These are phyloP conservation scores for Penicillium canescens DNA, from an alignment of 495 filamentous ascomycete species.

Conservation along the genomic window DNA sequence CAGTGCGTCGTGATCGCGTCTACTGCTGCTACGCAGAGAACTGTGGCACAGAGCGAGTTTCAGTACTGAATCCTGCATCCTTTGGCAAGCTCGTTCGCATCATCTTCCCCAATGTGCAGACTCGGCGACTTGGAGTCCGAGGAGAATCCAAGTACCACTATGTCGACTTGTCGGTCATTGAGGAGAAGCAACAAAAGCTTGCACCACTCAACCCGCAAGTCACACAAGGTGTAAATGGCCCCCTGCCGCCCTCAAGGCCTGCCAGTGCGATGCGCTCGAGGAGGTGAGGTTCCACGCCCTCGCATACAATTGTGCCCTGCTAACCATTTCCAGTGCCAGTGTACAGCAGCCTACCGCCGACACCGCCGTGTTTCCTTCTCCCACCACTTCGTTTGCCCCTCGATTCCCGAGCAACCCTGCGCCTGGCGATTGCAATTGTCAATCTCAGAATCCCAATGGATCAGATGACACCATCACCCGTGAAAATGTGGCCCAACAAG, in stretches of 20 bases:
- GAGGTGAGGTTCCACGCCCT: constrained; percentile 27
- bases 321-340: constrained; percentile 32
- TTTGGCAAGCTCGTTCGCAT: constrained; percentile 97
- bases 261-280: constrained; percentile 33
- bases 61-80: constrained; percentile 90
- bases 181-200: constrained; percentile 48
- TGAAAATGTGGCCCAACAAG: constrained; percentile 44
- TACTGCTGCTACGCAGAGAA: constrained; percentile 90
- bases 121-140: constrained; percentile 84
- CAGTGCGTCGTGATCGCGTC: constrained; percentile 88
- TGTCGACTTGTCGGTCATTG: constrained; percentile 74
- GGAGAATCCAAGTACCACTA: constrained; percentile 99
- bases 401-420: constrained; percentile 26
- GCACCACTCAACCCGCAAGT: constrained; percentile 27
- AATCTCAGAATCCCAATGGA: constrained; percentile 15
- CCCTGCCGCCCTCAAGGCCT: constrained; percentile 20
- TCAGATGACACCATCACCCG: constrained; percentile 33
- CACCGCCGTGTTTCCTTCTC: constrained; percentile 69
- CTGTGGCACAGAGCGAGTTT: constrained; percentile 89
- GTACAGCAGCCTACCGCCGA: constrained; percentile 58
- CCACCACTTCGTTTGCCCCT: constrained; percentile 43
- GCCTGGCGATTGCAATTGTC: constrained; percentile 31
- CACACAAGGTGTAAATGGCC: constrained; percentile 18
- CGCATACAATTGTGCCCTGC: constrained; percentile 5
- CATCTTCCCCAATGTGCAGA: constrained; percentile 92